These are phyloP conservation scores for Epichloe baconii DNA, from an alignment of 2,329 filamentous ascomycete genomes.

Conservation along the genomic window DNA sequence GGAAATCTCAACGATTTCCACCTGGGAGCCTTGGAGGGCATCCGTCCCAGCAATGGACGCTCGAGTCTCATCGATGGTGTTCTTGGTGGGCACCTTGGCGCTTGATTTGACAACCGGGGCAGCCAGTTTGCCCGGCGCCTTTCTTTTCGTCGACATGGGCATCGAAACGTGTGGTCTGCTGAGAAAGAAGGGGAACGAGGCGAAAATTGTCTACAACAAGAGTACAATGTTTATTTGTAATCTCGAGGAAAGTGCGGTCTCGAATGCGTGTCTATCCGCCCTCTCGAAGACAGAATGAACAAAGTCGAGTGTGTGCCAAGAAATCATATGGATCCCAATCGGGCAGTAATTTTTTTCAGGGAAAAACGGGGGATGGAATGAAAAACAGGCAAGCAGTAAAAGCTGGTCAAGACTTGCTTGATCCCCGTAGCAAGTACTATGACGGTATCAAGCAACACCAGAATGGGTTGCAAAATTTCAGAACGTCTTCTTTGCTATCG, in stretches of 20 bases:
- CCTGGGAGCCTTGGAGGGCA: conserved; percentile 22
- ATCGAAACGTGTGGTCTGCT: conserved; percentile 6
- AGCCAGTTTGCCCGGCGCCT: conserved; percentile 43
- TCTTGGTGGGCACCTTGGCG: conserved; percentile 36
- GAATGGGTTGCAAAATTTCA: conserved; percentile 21
- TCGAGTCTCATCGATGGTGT: conserved; percentile 44
- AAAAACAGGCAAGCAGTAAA: background rate
- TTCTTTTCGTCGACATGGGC: conserved; percentile 48
- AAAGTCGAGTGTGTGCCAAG: background rate
- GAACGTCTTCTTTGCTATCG: conserved; percentile 10
- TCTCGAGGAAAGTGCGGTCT: background rate
- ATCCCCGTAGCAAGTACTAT: background rate
- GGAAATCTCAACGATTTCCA: conserved; percentile 42
- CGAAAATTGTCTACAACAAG: background rate
- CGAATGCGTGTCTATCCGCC: conserved; percentile 3
- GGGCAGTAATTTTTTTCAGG: background rate
- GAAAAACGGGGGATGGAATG: background rate
- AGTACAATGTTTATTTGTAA: background rate
- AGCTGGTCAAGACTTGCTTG: background rate
- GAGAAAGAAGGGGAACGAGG: background rate
- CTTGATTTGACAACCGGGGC: conserved; percentile 39
- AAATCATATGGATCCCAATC: background rate
- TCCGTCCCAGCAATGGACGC: conserved; percentile 36
- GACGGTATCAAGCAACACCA: conserved; percentile 3
- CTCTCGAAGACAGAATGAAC: background rate